Conservation (phyloP, 257 asterid species). For the Misopates orontium region DNA sequence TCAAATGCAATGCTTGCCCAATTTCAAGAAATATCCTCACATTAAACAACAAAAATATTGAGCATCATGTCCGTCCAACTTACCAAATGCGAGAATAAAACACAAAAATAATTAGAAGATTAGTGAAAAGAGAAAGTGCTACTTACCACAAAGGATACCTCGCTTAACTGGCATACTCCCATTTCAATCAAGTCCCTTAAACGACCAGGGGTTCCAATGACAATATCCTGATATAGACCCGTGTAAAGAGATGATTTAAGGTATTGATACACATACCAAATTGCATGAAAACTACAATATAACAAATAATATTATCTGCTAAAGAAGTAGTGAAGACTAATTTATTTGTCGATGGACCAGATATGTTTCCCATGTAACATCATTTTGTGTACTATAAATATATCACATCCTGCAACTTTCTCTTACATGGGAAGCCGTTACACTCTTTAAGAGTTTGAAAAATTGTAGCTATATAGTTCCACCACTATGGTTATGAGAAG, state of each 20-base stretch:
- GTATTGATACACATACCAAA: conserved; percentile 2
- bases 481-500: no score
- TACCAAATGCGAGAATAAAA: background rate
- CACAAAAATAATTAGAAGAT: no score
- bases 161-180: conserved; percentile 73
- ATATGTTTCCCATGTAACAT: background rate
- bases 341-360: background rate
- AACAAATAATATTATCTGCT: background rate
- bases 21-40: conserved; percentile 5
- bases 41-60: conserved; percentile 7
- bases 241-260: conserved; percentile 19
- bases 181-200: conserved; percentile 86
- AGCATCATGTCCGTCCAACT: background rate
- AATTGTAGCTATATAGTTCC: background rate
- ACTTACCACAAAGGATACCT: conserved; percentile 93
- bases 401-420: background rate
- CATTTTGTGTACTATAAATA: background rate
- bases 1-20: background rate
- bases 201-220: conserved; percentile 98
- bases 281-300: background rate
- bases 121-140: conserved; percentile 6
- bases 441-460: background rate
- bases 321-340: background rate
- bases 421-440: background rate
- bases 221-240: conserved; percentile 66